These are phyloP conservation scores for Malassezia obtusa DNA, from an alignment of 1,284 basidiomycete genomes.

Conservation along the genomic window DNA sequence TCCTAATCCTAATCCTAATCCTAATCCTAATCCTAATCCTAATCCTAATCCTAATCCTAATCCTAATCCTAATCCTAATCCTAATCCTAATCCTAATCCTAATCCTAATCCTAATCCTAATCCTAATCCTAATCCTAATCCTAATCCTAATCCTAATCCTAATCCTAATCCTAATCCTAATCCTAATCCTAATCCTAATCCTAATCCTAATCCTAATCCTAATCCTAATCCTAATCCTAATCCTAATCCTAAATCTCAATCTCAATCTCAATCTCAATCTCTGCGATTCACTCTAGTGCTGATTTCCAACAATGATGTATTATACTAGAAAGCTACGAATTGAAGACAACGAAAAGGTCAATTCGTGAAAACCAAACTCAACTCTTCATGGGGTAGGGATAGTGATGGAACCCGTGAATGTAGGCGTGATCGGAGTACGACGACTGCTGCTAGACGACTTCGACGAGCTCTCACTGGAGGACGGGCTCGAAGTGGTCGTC, in stretches of 20 bases:
- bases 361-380: too few relatives aligned
- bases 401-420: too few relatives aligned
- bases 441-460: too few relatives aligned
- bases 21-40: conserved; percentile 5
- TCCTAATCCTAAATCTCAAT: conserved; percentile 7
- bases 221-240: conserved; percentile 10
- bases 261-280: neutral
- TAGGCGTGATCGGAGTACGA: too few relatives aligned
- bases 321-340: neutral
- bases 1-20: conserved; percentile 5
- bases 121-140: conserved; percentile 6
- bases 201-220: conserved; percentile 9
- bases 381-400: too few relatives aligned
- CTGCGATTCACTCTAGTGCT: neutral
- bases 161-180: conserved; percentile 8
- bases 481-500: too few relatives aligned
- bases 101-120: conserved; percentile 7
- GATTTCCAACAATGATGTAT: neutral
- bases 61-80: conserved; percentile 6
- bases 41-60: conserved; percentile 5
- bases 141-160: conserved; percentile 8
- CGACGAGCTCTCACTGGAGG: too few relatives aligned
- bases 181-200: conserved; percentile 7
- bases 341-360: neutral
- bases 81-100: conserved; percentile 6